Percentiles rank a stretch among this genome's conserved stretches.
Conservation (phyloP, 345 rosid genomes). For the Populus alba region DNA sequence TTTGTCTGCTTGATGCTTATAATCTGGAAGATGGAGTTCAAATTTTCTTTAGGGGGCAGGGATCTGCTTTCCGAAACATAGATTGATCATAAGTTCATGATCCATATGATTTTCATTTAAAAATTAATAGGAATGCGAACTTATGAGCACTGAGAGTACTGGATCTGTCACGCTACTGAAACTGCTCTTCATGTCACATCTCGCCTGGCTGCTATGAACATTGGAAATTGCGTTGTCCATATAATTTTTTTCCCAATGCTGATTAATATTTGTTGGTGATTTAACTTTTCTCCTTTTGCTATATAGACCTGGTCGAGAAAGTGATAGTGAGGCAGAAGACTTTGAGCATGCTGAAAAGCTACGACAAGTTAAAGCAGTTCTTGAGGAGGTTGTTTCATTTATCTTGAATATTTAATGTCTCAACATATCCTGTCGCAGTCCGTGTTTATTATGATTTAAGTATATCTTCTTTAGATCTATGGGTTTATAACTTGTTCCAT, state of each 20-base stretch:
- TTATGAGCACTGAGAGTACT: background rate
- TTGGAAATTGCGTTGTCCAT: background rate
- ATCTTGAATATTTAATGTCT: background rate
- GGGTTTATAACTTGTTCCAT: background rate
- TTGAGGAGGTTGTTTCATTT: slow-evolving; percentile 77
- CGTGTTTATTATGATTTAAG: background rate
- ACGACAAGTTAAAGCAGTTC: slow-evolving; percentile 97
- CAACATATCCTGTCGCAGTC: background rate
- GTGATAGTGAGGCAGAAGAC: slow-evolving; percentile 99
- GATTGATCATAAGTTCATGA: background rate
- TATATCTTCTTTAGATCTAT: background rate
- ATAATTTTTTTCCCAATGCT: background rate
- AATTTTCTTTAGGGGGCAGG: background rate
- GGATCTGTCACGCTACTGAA: background rate
- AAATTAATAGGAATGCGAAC: background rate
- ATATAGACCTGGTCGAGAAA: slow-evolving; percentile 77
- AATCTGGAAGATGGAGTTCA: background rate
- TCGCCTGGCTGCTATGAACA: background rate
- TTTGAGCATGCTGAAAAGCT: slow-evolving; percentile 98
- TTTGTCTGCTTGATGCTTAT: background rate
- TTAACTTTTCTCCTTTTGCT: slow-evolving; percentile 12
- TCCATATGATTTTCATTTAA: background rate
- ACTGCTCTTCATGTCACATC: background rate
- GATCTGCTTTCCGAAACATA: background rate
- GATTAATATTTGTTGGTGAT: background rate